phyloP scores from a whole-genome alignment of 164 flowering plant genomes.

The Nelumbo lutea region DNA sequence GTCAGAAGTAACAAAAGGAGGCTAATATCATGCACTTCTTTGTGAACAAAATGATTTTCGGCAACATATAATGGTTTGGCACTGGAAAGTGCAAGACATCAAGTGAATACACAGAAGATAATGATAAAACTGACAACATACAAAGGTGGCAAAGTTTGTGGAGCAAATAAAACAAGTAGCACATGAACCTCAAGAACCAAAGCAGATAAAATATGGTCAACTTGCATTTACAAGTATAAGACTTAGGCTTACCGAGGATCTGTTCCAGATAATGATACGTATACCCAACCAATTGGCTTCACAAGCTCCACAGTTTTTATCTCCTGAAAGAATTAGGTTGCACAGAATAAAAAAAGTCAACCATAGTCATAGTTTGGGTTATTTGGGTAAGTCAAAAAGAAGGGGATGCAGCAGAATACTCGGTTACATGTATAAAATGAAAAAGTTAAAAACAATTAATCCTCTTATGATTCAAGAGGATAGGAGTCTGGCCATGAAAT shows the following conservation, averaged over 20 bases:
- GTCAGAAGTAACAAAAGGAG: too few species aligned
- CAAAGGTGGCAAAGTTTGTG: neutral
- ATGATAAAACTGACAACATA: too few species aligned
- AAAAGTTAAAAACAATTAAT: too few species aligned
- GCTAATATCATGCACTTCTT: too few species aligned
- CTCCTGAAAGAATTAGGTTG: conserved; percentile 44
- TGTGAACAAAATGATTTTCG: too few species aligned
- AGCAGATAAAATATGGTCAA: neutral
- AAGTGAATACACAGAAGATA: neutral
- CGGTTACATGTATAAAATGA: too few species aligned
- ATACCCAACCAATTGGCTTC: conserved; percentile 88
- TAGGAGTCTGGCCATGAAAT: too few species aligned
- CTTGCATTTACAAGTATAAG: neutral
- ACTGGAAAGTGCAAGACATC: neutral
- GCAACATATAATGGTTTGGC: too few species aligned
- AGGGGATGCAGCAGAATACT: neutral
- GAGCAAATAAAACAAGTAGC: neutral
- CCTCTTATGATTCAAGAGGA: too few species aligned
- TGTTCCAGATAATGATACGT: conserved; percentile 74
- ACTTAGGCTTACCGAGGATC: conserved; percentile 71
- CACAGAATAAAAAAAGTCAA: neutral
- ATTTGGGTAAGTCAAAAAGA: neutral
- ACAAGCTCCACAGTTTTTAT: conserved; percentile 77
- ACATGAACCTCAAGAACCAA: neutral
- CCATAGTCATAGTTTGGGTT: neutral